Base-by-base conservation (phyloP, 768 basidiomycete species). In the Pulveroboletus sp. region DNA sequence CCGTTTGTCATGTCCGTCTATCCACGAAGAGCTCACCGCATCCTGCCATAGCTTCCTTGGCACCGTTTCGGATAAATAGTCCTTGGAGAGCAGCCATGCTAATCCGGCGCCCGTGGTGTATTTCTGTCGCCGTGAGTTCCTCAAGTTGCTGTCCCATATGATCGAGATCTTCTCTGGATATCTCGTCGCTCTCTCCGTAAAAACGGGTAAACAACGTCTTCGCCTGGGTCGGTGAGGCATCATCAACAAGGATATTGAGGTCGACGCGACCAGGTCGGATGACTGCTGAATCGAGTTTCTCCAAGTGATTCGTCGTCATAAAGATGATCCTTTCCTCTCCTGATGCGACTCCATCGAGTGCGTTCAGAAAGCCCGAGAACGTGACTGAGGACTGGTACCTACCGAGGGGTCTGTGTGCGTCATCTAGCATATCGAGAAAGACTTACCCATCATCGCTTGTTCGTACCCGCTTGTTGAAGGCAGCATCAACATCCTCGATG, bases 61-160 rank as follows among this genome's bases (percentile, higher is more conserved):
- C 77, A 40, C 69, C 71, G 60, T 80, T 81, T 50, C 88, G 80
- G 59, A 99, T 99, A 69, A 99, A 98, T 31, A 89, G 79, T 17
- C 96, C 96, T 61, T 99, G 96, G 53, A 99, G 72, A 33, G 89
- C 83, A 31, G 96, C 96, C 96, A 99, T 99, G 64, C 93, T 97
- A 51, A 96, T 76, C 37, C 79, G 71, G 62, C 73, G 71, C 0
- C 83, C 84, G 5, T 61, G 60, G 38, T 65, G 58, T 70, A 76
- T 74, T 60, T 84, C 81, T 14, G 68, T 68, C 41, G 72, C 63
- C 7, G 94, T 76, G 6, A 83, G 70, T 36, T 69, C 60, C 46
- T 79, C 75, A 38, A 96, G 66, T 45, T 72, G 65, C 33, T 66
- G 63, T 1, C 79, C 86, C 54, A 92, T 64, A 9, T 46, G 55